Base-by-base conservation (phyloP, 768 basidiomycete species). In the Suillus plorans region DNA sequence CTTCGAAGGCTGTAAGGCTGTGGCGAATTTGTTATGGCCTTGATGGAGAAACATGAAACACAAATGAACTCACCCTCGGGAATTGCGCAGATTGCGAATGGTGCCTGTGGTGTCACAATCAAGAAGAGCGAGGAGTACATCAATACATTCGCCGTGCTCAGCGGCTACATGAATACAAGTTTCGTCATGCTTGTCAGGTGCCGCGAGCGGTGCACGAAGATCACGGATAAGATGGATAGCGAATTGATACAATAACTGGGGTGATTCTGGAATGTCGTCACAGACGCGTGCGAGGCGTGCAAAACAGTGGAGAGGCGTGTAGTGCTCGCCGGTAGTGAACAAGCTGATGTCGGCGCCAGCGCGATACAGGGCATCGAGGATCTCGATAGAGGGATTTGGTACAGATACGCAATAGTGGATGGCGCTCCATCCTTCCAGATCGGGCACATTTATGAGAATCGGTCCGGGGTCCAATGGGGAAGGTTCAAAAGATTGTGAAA, bases 141-240 rank as follows among this genome's bases (percentile, higher is more conserved):
- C 86, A 22, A 87, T 76, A 74, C 83, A 90, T 62, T 83, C 78
- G 55, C 91, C 91, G 68, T 86, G 85, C 70, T 91, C 90, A 14
- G 91, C 91, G 56, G 90, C 91, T 65, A 91, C 79, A 78, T 93
- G 91, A 58, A 93, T 81, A 79, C 90, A 91, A 4, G 91, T 92
- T 71, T 93, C 90, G 68, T 86, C 85, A 61, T 88, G 76, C 67
- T 78, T 83, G 74, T 92, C 89, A 55, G 81, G 77, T 22, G 91
- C 89, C 36, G 85, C 81, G 49, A 93, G 73, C 0, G 91, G 90
- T 7, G 89, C 87, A 37, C 84, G 85, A 37, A 92, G 85, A 71
- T 91, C 87, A 63, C 80, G 80, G 44, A 92, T 82, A 63, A 92
- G 84, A 74, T 92, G 90, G 67, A 84, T 74, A 72, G 85, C 78